A percentile compares a stretch with the other conserved stretches of the same genome.
These are phyloP conservation scores for Pecoramyces ruminantium DNA, from an alignment of 192 early-diverging fungal species.

Conservation along the genomic window DNA sequence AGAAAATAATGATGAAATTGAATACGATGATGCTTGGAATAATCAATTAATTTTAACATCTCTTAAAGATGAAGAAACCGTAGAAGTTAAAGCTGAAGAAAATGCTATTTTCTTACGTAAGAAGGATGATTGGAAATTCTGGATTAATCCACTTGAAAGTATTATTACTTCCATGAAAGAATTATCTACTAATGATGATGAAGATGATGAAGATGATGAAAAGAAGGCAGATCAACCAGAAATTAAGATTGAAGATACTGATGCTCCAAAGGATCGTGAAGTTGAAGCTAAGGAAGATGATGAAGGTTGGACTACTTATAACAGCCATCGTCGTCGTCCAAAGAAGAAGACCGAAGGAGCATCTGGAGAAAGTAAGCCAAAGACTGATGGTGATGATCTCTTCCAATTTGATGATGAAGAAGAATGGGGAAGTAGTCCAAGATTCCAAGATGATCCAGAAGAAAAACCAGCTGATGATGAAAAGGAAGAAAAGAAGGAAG, in stretches of 20 bases:
- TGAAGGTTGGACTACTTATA: background rate
- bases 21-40: conserved; percentile 36
- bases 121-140: conserved; percentile 1
- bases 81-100: conserved; percentile 8
- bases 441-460: conserved; percentile 20
- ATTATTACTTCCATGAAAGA: conserved; percentile 1
- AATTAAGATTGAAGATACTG: conserved; percentile 1
- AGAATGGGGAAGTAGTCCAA: conserved; percentile 32
- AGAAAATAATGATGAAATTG: conserved; percentile 6
- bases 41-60: conserved; percentile 13
- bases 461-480: conserved; percentile 8
- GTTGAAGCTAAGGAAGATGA: background rate
- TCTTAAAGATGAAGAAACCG: conserved; percentile 17
- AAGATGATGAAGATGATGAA: background rate
- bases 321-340: background rate
- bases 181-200: conserved; percentile 9
- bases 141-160: conserved; percentile 1
- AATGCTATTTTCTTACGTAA: background rate
- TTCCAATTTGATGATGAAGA: conserved; percentile 71
- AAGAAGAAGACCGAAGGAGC: conserved; percentile 1
- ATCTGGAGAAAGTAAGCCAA: background rate
- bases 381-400: conserved; percentile 48
- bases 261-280: background rate
- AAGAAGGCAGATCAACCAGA: conserved; percentile 3
- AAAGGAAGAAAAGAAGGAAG: conserved; percentile 19